Base-by-base conservation (phyloP, 2,329 filamentous ascomycete genomes). In the Nothomitra cinnamomea region DNA sequence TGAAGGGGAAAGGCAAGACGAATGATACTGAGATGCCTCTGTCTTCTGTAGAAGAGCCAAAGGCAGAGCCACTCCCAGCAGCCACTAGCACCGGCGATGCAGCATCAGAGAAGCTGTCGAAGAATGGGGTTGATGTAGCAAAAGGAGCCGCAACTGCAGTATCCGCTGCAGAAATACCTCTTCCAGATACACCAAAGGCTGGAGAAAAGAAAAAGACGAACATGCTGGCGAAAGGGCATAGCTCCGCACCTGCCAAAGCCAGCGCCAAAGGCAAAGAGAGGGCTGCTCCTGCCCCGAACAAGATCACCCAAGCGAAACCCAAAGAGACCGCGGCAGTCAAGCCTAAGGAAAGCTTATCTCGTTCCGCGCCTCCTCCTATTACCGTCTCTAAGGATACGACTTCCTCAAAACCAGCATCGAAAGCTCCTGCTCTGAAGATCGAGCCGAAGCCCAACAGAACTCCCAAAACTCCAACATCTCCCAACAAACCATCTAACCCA, bases 101-200 rank as follows among this genome's bases (percentile, higher is more conserved):
- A 35, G 45, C 24, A 32, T 10, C n/a, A 24, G 32, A 32, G 10
- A 24, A 32, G 10, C 22, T 28, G n/a, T 10, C 50, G n/a, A 8
- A 25, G 21, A n/a, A 41, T 28, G 13, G 8, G 32, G 22, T 4
- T 32, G 50, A 19, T 52, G 35, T 4, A n/a, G 21, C 28, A 21
- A 19, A 43, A 19, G 50, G 35, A 25, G 50, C 50, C 25, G 24
- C 21, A 28, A 24, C 45, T 6, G 45, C 45, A 32, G 10, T 49
- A 17, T 49, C 45, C 17, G 45, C 45, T 10, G 45, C 45, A 13
- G 45, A 49, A 17, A 49, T 49, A 24, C 45, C 45, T 32, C 45
- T 49, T 13, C 45, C 45, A 24, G 45, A 49, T 28, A 49, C 45
- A 35, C 45, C 45, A 32, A 32, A 49, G 17, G 24, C 45, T n/a